Evolutionary conservation across 495 filamentous ascomycete species (phyloP).

Genomic region (Penicillium angulare): DNA sequence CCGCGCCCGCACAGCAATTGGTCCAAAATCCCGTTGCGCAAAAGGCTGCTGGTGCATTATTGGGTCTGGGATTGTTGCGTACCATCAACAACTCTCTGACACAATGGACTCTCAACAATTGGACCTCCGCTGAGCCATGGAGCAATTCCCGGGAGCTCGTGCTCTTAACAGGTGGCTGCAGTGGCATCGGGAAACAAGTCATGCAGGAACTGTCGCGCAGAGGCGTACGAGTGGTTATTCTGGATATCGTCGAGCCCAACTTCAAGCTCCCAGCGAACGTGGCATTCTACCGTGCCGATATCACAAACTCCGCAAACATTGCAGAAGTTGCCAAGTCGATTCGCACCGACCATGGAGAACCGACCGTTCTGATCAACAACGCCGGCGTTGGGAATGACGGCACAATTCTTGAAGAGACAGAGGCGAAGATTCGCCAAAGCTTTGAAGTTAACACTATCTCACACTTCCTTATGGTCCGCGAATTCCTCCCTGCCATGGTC

Average conservation of each 20-base stretch:
- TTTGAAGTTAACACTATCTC: slow-evolving; percentile 61
- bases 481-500: slow-evolving; percentile 63
- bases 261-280: slow-evolving; percentile 39
- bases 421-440: slow-evolving; percentile 45
- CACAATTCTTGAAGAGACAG: slow-evolving; percentile 47
- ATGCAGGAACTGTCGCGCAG: slow-evolving; percentile 44
- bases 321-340: slow-evolving; percentile 43
- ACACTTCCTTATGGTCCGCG: slow-evolving; percentile 56
- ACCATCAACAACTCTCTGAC: slow-evolving; percentile 41
- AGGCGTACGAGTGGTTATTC: slow-evolving; percentile 50
- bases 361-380: slow-evolving; percentile 61
- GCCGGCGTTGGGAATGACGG: slow-evolving; percentile 51
- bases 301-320: slow-evolving; percentile 49
- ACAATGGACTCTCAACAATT: slow-evolving; percentile 49
- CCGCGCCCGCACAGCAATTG: slow-evolving; percentile 26
- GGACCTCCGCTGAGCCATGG: slow-evolving; percentile 40
- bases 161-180: slow-evolving; percentile 57
- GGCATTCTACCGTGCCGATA: slow-evolving; percentile 50
- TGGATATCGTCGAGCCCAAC: slow-evolving; percentile 45
- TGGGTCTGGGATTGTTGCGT: slow-evolving; percentile 38
- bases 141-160: slow-evolving; percentile 51
- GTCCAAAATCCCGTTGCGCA: slow-evolving; percentile 28
- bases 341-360: slow-evolving; percentile 44
- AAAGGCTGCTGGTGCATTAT: slow-evolving; percentile 26
- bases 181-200: slow-evolving; percentile 55